Evolutionary conservation across 129 eudicot species (phyloP), one percentile per base, ranked within the genome.

Genomic region (Saposhnikovia divaricata): DNA sequence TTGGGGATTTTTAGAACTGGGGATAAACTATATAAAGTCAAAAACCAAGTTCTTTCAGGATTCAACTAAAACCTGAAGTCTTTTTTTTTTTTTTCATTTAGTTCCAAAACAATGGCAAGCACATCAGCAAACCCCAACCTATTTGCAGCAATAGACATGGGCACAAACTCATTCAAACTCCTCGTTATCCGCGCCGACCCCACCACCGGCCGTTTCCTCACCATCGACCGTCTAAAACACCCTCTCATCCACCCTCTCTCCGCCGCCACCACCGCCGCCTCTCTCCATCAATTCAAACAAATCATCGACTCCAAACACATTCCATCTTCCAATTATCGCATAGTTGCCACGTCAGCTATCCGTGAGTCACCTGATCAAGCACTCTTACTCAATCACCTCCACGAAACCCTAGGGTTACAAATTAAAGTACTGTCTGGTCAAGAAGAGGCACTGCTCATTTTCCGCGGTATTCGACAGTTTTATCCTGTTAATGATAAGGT

Each of bases 341-440:
- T 91, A 75, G 97, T 93, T 74, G 98, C 97, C 81, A 93, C 98
- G 73, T 91, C 98, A 46, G 95, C 98, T 61, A 74, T 93, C 81
- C 86, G 97, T 51, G 97, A 93, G 78, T 83, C 95, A 15, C 48
- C 90, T 40, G 91, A 93, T 79, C 88, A 87, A 63, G 75, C 82
- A 42, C 77, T 86, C 19, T 86, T 93, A 55, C 46, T 89, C 0
- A 2, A 43, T 3, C 46, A 80, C 38, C 39, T 91, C 75, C 86
- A 74, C 72, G 71, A 87, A 79, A 80, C 83, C 13, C 85, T 88
- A 61, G 94, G 92, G 12, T 82, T 75, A n/a, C 50, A 85, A n/a
- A 79, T 93, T 3, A 84, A 91, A 43, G 86, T 87, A 31, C 28
- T 93, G 4, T 87, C 95, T 4, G 97, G 97, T 5, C 73, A 40